Base-by-base conservation (phyloP, 371 early-diverging fungal genomes). In the Mycotypha africana region DNA sequence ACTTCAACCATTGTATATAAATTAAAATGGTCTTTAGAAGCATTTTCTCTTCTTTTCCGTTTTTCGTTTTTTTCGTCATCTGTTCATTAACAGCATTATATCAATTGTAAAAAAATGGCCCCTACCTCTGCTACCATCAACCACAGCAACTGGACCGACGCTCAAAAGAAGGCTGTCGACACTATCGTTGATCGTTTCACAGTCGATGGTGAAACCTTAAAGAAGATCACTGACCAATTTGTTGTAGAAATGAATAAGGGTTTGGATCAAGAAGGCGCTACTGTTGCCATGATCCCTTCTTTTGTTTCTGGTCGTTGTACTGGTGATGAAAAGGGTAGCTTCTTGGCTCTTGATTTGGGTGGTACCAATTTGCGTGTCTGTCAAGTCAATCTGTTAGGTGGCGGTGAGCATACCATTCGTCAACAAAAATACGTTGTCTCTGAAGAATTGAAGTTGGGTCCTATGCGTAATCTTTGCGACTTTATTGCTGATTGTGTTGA, bases 351-450 rank as follows among this genome's bases (percentile, higher is more conserved):
- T 41, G 96, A 95, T 67, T 69, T 95, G 20, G 97, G 95, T 42
- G 96, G 97, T 37, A 90, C 95, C 51, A 91, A 95, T 60, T 76
- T 95, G 49, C 85, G 97, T 23, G 91, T 95, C 2, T 91, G 91
- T 57, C 76, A 82, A 45, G 84, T 95, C 16, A 70, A 66, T 24
- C 78, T 95, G 24, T 64, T 79, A 38, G 93, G 93, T 30, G 57
- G 75, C 40, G 81, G 88, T 46, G 55, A 78, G 28, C 65, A 82
- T 41, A 58, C 42, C 3, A 65, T 84, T 20, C 68, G 59, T 26
- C 92, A 93, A 59, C 79, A 84, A 59, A 91, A 92, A 67, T 91
- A 82, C 56, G 67, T 75, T 28, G 56, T 70, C 2, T 64, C 68
- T 10, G 53, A 51, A 21, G 56, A 51, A 36, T 53, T 70, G 20